Percentiles rank a stretch among this genome's conserved stretches.
phyloP scores from a whole-genome alignment of 192 early-diverging fungal genomes.

The Coemansia sp. region DNA sequence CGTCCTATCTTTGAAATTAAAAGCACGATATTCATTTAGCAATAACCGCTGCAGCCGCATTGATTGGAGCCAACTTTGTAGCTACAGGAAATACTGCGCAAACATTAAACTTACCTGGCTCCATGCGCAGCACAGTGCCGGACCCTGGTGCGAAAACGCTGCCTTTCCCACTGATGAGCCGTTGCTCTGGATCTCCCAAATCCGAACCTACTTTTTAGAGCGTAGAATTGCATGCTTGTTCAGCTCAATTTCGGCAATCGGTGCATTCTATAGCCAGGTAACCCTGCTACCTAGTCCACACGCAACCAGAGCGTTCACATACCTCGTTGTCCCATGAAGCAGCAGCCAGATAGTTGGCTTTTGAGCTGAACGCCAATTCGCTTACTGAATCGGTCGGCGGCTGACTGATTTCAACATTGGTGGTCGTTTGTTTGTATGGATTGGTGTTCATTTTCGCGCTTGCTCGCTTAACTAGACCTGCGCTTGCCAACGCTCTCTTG shows the following conservation, averaged over 20 bases:
- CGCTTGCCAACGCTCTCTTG: background rate
- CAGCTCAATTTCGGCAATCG: background rate
- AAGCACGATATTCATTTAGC: no score
- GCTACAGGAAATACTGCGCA: background rate
- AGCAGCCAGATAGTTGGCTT: constrained; percentile 81
- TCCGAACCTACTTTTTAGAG: constrained; percentile 68
- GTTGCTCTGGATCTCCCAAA: constrained; percentile 83
- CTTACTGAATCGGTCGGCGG: constrained; percentile 80
- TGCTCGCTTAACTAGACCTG: background rate
- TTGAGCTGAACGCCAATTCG: constrained; percentile 74
- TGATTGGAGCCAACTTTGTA: background rate
- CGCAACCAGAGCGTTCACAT: background rate
- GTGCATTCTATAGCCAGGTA: background rate
- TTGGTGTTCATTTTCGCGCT: constrained; percentile 12
- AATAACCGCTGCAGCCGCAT: background rate
- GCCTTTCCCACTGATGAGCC: constrained; percentile 79
- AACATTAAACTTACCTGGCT: constrained; percentile 44
- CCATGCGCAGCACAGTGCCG: constrained; percentile 83
- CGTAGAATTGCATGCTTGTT: background rate
- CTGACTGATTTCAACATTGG: constrained; percentile 54
- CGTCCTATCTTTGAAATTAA: constrained; percentile 63
- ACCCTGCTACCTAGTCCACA: background rate
- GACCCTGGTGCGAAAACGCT: constrained; percentile 75
- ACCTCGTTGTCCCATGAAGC: constrained; percentile 85
- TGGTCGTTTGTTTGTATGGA: constrained; percentile 33